Evolutionary conservation across 768 basidiomycete species (phyloP), one percentile per base, ranked within the genome.

Genomic region (Symmetrospora coprosmae): DNA sequence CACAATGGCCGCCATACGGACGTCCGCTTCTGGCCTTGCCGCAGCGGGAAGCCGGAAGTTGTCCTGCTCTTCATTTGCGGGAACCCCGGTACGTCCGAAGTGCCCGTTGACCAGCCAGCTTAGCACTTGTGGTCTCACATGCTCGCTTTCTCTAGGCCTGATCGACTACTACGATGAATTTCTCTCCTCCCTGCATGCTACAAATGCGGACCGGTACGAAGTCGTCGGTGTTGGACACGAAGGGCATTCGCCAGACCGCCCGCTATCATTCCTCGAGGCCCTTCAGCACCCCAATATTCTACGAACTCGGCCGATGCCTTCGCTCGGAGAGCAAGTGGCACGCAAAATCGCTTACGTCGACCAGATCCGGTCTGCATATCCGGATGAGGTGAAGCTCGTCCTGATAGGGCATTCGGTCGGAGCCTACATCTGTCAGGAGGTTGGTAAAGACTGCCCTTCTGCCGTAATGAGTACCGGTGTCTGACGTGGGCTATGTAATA

Each of bases 391-490:
- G 14, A 39, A 43, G 34, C 16, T 56, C n/a, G 28, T 40, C 27
- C 23, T 56, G 14, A 39, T 56, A 19, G 52, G 52, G 4, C 52
- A 56, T 43, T 56, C 52, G 4, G 52, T 56, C 4, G 52, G 52
- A 28, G 52, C 52, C 4, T 56, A 56, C 38, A 56, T 56, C 30
- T 56, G 52, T 41, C 52, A 56, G 27, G 52, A 56, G 39, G 43
- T 46, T 8, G 11, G 43, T 23, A 9, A n/a, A n/a, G n/a, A n/a
- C n/a, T n/a, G n/a, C n/a, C n/a, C n/a, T n/a, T n/a, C n/a, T n/a
- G n/a, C n/a, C n/a, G n/a, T n/a, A n/a, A n/a, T n/a, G n/a, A n/a
- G n/a, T n/a, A n/a, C n/a, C n/a, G n/a, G n/a, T n/a, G n/a, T n/a
- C n/a, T n/a, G n/a, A n/a, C n/a, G n/a, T n/a, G n/a, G n/a, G n/a